Conservation (phyloP, 495 filamentous ascomycete genomes). For the Penicillium subrubescens region DNA sequence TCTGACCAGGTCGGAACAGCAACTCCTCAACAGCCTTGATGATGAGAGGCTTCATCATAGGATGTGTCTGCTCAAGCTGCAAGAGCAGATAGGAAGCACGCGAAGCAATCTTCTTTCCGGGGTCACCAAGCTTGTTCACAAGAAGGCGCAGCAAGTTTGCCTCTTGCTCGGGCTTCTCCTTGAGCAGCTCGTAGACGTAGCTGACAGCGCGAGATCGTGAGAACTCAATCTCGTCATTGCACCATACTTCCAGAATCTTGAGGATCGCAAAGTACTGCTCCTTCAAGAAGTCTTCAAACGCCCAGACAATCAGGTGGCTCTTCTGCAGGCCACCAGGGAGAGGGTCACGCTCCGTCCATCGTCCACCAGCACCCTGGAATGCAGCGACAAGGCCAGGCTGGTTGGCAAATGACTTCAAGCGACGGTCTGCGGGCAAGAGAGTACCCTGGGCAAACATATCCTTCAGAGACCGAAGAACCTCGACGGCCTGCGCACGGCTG, state of each 20-base stretch:
- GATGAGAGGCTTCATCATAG: constrained; percentile 87
- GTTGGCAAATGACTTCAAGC: constrained; percentile 74
- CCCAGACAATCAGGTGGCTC: constrained; percentile 82
- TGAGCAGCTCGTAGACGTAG: constrained; percentile 85
- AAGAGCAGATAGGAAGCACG: constrained; percentile 87
- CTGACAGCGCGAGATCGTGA: constrained; percentile 82
- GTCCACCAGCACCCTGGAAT: constrained; percentile 55
- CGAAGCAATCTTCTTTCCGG: constrained; percentile 90
- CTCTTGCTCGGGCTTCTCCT: constrained; percentile 96
- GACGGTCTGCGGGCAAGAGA: constrained; percentile 78
- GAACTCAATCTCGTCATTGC: constrained; percentile 90
- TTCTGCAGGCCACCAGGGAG: constrained; percentile 72
- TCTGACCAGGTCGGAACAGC: constrained; percentile 84
- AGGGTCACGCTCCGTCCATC: constrained; percentile 65
- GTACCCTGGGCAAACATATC: constrained; percentile 90
- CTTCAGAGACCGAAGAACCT: constrained; percentile 86
- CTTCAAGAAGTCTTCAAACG: constrained; percentile 94
- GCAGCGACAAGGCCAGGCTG: constrained; percentile 75
- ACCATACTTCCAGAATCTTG: constrained; percentile 87
- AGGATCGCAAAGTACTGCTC: constrained; percentile 87
- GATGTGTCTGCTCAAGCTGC: constrained; percentile 85
- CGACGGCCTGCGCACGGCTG: constrained; percentile 90
- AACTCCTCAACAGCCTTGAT: constrained; percentile 86
- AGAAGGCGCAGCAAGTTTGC: constrained; percentile 87
- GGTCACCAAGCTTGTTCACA: constrained; percentile 95